Base-by-base conservation (phyloP, 2,329 filamentous ascomycete genomes). In the Samsoniella hepiali region DNA sequence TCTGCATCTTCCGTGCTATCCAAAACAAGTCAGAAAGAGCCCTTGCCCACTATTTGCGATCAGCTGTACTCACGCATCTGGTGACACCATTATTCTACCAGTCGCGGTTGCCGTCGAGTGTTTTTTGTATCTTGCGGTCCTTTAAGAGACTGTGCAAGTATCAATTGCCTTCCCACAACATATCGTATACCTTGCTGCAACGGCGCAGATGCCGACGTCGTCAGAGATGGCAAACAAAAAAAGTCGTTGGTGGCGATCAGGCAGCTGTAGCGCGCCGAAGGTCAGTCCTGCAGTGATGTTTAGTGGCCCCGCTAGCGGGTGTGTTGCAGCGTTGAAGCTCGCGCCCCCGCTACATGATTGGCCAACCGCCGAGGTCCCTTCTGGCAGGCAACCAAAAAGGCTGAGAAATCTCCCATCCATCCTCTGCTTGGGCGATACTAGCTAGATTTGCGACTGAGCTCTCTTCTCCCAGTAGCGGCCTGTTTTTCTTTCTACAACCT, bases 381-480 rank as follows among this genome's bases (percentile, higher is more conserved):
- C 51, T 8, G 38, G 50, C 50, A 56, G 22, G 53, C 53, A 42
- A 13, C 36, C n/a, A n/a, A 42, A 56, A 76, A 81, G 78, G 79
- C 79, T 81, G 79, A 79, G 75, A 74, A 77, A 78, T 77, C 69
- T 69, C 67, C 61, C 64, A 65, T 64, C 63, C 64, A 62, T 61
- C 66, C 22, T 69, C 42, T 22, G 40, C 42, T 29, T n/a, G 8
- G 44, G 44, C 44, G 22, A 50, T 22, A 40, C 32, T 45, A 54
- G 49, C 60, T 69, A 65, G 53, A 49, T 64, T 64, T 55, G 61
- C 62, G 47, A 51, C 22, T 47, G 27, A 63, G 32, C 55, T 49
- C 44, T 54, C 55, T 58, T 59, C 58, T 63, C 62, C 54, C 49
- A 36, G 34, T 40, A 13, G 54, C 49, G 7, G 13, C 47, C 49